These are phyloP conservation scores for Stellera chamaejasme DNA, from an alignment of 345 rosid species.

Conservation along the genomic window DNA sequence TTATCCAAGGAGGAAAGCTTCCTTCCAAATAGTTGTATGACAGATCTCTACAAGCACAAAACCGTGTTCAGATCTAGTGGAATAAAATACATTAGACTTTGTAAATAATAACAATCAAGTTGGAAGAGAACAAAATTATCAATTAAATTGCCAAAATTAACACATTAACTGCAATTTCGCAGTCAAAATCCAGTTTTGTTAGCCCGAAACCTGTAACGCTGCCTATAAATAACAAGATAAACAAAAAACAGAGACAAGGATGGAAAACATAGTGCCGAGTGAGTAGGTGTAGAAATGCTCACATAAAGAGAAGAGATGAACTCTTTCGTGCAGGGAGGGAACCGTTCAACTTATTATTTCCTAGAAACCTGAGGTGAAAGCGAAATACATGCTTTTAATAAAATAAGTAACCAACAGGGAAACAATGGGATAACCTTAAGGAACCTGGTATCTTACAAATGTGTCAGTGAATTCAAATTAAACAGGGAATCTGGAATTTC, in stretches of 20 bases:
- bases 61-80: too few species aligned
- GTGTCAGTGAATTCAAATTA: slow-evolving; percentile 23
- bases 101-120: too few species aligned
- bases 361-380: slow-evolving; percentile 48
- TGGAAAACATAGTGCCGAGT: background rate
- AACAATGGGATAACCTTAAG: background rate
- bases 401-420: background rate
- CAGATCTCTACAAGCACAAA: slow-evolving; percentile 47
- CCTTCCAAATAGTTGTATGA: slow-evolving; percentile 67
- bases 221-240: background rate
- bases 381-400: slow-evolving; percentile 6
- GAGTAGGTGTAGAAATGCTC: slow-evolving; percentile 11
- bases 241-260: background rate
- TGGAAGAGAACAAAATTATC: too few species aligned
- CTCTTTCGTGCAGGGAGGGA: slow-evolving; percentile 43
- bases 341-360: slow-evolving; percentile 47
- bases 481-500: slow-evolving; percentile 35
- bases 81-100: too few species aligned
- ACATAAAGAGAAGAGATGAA: slow-evolving; percentile 44
- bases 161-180: too few species aligned
- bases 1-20: slow-evolving; percentile 64
- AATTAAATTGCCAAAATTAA: too few species aligned
- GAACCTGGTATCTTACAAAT: slow-evolving; percentile 42
- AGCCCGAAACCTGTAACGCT: background rate
- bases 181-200: background rate